Percentiles rank a stretch among this genome's conserved stretches.
Evolutionary conservation across 306 rosid species (phyloP).

Genomic region (Trichosanthes truncata): DNA sequence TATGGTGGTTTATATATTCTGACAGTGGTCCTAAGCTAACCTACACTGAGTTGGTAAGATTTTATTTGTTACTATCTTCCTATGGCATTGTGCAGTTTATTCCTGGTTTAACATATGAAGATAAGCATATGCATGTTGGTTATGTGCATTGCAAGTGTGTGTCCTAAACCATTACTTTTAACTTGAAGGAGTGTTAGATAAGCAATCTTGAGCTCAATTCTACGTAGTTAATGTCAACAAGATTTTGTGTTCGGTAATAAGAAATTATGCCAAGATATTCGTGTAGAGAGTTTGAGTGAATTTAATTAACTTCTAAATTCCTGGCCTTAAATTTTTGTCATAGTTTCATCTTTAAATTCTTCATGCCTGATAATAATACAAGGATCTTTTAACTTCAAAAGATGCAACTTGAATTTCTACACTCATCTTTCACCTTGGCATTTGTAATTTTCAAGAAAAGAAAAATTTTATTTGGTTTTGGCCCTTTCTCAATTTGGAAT

Average conservation of each 20-base stretch:
- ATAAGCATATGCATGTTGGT: not conserved
- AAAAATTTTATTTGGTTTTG: not conserved
- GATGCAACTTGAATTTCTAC: not conserved
- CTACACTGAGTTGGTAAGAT: slow-evolving; percentile 76
- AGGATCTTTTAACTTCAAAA: not conserved
- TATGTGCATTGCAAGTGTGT: not conserved
- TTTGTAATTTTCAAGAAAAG: not conserved
- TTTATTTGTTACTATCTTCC: not conserved
- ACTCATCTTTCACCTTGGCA: not conserved
- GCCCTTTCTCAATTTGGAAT: not conserved
- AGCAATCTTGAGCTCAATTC: not conserved
- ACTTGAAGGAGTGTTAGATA: not conserved
- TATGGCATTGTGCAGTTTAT: not conserved
- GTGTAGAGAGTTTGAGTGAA: not conserved
- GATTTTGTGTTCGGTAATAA: too few relatives aligned
- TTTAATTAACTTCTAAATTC: not conserved
- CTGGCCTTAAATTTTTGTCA: too few relatives aligned
- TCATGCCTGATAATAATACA: not conserved
- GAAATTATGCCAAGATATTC: too few relatives aligned
- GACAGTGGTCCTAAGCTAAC: slow-evolving; percentile 84
- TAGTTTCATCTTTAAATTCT: not conserved
- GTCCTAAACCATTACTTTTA: not conserved
- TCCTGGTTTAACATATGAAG: not conserved
- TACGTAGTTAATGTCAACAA: too few relatives aligned
- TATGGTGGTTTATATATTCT: slow-evolving; percentile 95